Evolutionary conservation across 495 filamentous ascomycete species (phyloP).

Genomic region (Podospora appendiculata): DNA sequence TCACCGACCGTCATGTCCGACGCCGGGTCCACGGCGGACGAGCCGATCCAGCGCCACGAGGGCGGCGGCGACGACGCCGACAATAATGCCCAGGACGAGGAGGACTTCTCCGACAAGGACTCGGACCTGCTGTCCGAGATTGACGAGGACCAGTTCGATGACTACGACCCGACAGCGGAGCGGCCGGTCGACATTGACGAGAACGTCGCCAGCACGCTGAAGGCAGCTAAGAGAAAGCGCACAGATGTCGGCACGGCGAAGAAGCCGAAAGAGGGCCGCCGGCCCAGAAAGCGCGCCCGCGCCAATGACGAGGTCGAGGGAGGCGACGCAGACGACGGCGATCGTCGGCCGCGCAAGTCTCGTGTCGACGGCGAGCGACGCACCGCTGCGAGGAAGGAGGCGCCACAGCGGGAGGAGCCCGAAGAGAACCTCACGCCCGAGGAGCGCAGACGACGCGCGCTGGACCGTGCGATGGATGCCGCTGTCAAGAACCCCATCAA

Average conservation of each 20-base stretch:
- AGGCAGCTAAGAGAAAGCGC: conserved; percentile 74
- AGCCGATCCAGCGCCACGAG: conserved; percentile 14
- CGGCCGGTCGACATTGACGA: conserved; percentile 81
- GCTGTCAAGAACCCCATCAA: conserved; percentile 75
- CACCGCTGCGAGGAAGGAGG: conserved; percentile 39
- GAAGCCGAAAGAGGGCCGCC: conserved; percentile 67
- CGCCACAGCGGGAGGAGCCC: conserved; percentile 43
- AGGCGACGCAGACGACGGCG: conserved; percentile 50
- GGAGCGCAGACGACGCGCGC: conserved; percentile 66
- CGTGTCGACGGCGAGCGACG: conserved; percentile 26
- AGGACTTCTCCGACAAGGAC: conserved; percentile 61
- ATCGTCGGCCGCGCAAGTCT: conserved; percentile 34
- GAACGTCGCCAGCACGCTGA: conserved; percentile 65
- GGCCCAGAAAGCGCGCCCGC: conserved; percentile 63
- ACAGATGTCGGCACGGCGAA: conserved; percentile 50
- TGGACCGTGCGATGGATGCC: conserved; percentile 81
- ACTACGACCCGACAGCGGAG: conserved; percentile 81
- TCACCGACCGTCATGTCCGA: conserved; percentile 34
- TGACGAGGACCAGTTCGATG: conserved; percentile 86
- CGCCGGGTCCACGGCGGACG: conserved; percentile 21
- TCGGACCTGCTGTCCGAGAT: conserved; percentile 84
- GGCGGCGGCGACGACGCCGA: conserved; percentile 21
- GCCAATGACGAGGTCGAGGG: conserved; percentile 48
- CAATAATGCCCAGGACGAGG: conserved; percentile 25
- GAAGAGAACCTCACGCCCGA: conserved; percentile 59